phyloP scores from a whole-genome alignment of 441 rosid genomes.

The Macaranga tanarius region DNA sequence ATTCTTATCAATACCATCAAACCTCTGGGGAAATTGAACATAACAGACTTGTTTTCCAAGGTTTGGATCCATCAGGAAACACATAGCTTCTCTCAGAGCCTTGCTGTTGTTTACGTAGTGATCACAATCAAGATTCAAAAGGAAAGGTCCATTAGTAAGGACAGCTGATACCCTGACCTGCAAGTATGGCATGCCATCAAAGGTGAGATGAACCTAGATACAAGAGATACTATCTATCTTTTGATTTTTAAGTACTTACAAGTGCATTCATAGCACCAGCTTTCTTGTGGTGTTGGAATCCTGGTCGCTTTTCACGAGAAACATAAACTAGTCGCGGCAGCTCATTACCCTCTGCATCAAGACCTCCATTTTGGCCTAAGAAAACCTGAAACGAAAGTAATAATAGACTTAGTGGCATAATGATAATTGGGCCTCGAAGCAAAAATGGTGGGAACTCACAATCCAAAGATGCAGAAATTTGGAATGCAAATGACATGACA shows the following conservation, averaged over 20 bases:
- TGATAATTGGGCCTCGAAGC: background rate
- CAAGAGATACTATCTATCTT: slow-evolving; percentile 14
- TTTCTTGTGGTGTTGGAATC: slow-evolving; percentile 97
- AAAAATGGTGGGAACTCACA: background rate
- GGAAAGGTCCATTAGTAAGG: slow-evolving; percentile 96
- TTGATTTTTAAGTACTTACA: slow-evolving; percentile 48
- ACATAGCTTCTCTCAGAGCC: slow-evolving; percentile 97
- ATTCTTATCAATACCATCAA: slow-evolving; percentile 90
- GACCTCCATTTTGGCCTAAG: slow-evolving; percentile 97
- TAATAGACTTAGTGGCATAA: slow-evolving; percentile 7
- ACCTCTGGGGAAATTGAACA: slow-evolving; percentile 98
- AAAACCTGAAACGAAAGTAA: slow-evolving; percentile 63
- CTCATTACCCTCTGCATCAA: slow-evolving; percentile 95
- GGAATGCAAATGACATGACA: background rate
- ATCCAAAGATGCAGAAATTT: slow-evolving; percentile 5
- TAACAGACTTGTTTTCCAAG: slow-evolving; percentile 95
- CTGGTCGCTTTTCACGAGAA: slow-evolving; percentile 98
- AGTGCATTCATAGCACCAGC: slow-evolving; percentile 99
- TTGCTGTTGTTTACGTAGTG: slow-evolving; percentile 97
- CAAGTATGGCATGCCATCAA: slow-evolving; percentile 15
- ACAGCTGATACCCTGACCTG: slow-evolving; percentile 99
- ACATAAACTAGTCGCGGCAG: slow-evolving; percentile 94
- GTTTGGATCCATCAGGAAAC: slow-evolving; percentile 97
- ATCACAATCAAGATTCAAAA: slow-evolving; percentile 99
- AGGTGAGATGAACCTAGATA: slow-evolving; percentile 21